Percentiles rank a stretch among this genome's conserved stretches.
Evolutionary conservation across 106 monocot genomes (phyloP).

Genomic region (Dactylorhiza incarnata): DNA sequence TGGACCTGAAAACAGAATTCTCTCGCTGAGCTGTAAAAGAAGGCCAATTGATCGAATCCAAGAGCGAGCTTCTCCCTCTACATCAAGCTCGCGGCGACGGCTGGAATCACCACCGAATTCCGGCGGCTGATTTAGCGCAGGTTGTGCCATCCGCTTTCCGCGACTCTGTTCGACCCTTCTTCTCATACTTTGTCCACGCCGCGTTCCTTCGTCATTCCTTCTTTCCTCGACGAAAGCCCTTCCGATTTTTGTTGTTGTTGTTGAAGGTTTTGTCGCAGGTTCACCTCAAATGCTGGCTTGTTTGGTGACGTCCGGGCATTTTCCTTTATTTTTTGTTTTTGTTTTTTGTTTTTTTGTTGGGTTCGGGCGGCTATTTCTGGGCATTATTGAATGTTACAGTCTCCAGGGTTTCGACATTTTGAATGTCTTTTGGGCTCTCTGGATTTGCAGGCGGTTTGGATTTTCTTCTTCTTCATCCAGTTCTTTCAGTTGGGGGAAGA

Average conservation of each 20-base stretch:
- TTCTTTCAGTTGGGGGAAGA: conserved; percentile 5
- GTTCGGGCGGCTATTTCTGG: background rate
- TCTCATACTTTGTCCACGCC: background rate
- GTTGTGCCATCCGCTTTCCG: background rate
- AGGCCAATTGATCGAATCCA: no score
- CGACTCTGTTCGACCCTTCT: background rate
- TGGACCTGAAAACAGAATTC: no score
- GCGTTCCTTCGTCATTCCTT: background rate
- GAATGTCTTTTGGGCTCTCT: background rate
- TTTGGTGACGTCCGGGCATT: background rate
- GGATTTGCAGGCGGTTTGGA: conserved; percentile 7
- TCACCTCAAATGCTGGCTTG: background rate
- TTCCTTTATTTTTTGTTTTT: background rate
- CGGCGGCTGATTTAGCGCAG: background rate
- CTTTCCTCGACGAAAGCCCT: background rate
- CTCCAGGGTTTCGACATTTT: background rate
- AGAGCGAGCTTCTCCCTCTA: background rate
- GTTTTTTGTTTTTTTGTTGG: background rate
- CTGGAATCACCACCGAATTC: background rate
- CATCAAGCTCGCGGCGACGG: background rate
- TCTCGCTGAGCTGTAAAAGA: no score
- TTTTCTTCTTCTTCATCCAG: background rate
- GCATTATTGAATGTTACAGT: background rate
- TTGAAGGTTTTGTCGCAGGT: background rate
- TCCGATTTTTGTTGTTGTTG: background rate